A percentile compares a stretch with the other conserved stretches of the same genome.
Conservation (phyloP, 768 basidiomycete genomes). For the Mycena rebaudengoi region DNA sequence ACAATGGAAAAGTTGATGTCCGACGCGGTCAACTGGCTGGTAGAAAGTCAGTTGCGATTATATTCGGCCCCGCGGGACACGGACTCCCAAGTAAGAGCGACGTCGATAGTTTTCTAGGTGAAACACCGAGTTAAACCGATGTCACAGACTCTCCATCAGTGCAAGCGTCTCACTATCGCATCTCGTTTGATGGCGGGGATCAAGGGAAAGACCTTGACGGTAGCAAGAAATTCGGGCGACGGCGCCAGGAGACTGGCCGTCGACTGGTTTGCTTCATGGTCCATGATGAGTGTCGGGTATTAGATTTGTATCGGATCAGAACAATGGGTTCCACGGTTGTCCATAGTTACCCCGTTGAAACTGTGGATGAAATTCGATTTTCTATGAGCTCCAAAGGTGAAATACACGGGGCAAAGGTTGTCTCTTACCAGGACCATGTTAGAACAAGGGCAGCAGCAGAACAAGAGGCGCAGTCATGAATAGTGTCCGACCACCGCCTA, state of each 20-base stretch:
- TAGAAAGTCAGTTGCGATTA: constrained; percentile 11
- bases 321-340: too few species aligned
- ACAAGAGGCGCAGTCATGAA: too few species aligned
- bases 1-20: constrained; percentile 86
- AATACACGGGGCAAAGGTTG: too few species aligned
- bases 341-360: too few species aligned
- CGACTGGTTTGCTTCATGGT: constrained; percentile 55
- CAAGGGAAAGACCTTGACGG: constrained; percentile 82
- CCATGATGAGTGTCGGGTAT: too few species aligned
- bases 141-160: too few species aligned
- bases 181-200: constrained; percentile 78
- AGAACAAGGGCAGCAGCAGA: too few species aligned
- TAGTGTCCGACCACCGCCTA: too few species aligned
- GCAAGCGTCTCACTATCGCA: constrained; percentile 59
- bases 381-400: too few species aligned
- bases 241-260: constrained; percentile 57
- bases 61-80: background rate
- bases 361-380: too few species aligned
- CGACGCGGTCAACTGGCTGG: constrained; percentile 83
- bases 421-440: too few species aligned
- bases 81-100: constrained; percentile 82
- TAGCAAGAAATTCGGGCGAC: constrained; percentile 62
- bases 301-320: too few species aligned
- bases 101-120: constrained; percentile 67
- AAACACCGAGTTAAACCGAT: constrained; percentile 35